Percentiles rank a stretch among this genome's conserved stretches.
Evolutionary conservation across 192 early-diverging fungal species (phyloP).

Genomic region (Tieghemiomyces parasiticus): DNA sequence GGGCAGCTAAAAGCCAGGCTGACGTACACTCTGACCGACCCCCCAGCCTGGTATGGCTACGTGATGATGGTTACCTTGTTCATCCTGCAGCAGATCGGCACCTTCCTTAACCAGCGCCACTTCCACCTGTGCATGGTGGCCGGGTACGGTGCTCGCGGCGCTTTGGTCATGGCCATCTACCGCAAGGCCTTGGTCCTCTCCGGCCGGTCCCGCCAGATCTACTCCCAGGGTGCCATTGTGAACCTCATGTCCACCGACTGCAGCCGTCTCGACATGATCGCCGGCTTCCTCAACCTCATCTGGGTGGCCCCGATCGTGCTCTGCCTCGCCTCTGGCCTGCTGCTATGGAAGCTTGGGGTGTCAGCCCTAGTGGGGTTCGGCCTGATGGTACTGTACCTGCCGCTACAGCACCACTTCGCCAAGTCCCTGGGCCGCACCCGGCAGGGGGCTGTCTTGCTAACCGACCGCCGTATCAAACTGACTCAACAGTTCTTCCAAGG

Average conservation of each 20-base stretch:
- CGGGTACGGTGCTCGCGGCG: slow-evolving; percentile 17
- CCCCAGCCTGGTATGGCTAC: background rate
- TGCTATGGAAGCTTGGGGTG: slow-evolving; percentile 18
- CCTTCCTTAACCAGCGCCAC: background rate
- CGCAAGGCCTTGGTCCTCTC: slow-evolving; percentile 42
- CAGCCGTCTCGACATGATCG: slow-evolving; percentile 28
- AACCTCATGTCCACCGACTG: slow-evolving; percentile 29
- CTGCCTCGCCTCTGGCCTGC: background rate
- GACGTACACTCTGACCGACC: too few relatives aligned
- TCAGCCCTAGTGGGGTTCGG: slow-evolving; percentile 19
- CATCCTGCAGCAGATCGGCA: background rate
- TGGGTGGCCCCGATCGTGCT: slow-evolving; percentile 25
- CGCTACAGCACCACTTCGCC: slow-evolving; percentile 15
- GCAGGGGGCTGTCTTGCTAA: slow-evolving; percentile 21
- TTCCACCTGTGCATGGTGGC: slow-evolving; percentile 3
- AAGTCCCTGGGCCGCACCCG: slow-evolving; percentile 13
- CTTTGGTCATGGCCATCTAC: slow-evolving; percentile 36
- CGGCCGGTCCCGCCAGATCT: slow-evolving; percentile 16
- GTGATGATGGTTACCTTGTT: slow-evolving; percentile 1
- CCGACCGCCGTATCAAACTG: slow-evolving; percentile 44
- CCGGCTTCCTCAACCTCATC: slow-evolving; percentile 24
- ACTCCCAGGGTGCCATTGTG: slow-evolving; percentile 19
- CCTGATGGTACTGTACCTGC: slow-evolving; percentile 25
- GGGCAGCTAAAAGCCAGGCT: too few relatives aligned
- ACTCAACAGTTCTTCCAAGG: slow-evolving; percentile 48